Base-by-base conservation (phyloP, 495 filamentous ascomycete species). In the Recurvomyces mirabilis region DNA sequence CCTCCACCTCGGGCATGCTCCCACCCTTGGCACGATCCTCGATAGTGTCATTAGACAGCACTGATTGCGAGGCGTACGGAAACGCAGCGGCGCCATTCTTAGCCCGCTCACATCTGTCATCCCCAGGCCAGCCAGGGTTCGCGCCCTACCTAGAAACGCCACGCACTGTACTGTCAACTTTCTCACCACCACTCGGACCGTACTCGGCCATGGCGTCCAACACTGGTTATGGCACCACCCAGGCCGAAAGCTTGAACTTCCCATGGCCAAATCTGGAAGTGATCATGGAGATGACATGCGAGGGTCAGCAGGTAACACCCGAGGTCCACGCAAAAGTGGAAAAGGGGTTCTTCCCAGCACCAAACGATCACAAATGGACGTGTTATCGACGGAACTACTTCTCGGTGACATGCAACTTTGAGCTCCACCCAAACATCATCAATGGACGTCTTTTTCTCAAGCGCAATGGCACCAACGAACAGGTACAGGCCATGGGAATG, bases 361-460 rank as follows among this genome's bases (percentile, higher is more conserved):
- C 40, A 4, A 73, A 73, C 2, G 89, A 94, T 43, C 70, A 75
- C 12, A 84, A 91, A 47, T 96, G 89, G 89, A 96, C 89, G 0
- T 96, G 89, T 64, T 96, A 96, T 57, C 72, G 89, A 38, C 72
- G 89, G 29, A 96, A 96, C 62, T 96, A 96, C 62, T 93, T 96
- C 60, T 81, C 85, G 1, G 82, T 94, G 36, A 74, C 79, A 21
- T 94, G 87, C 62, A 83, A 78, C 0, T 94, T 82, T 63, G 73
- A 74, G 4, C 65, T 96, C 3, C 62, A 73, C 19, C 78, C 77
- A 47, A 51, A 68, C 63, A 17, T 64, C 57, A 57, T 18, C 24
- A 60, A 63, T 24, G 61, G 61, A 0, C 66, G 61, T 0, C 56
- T 76, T 9, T 74, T 63, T 50, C 57, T 81, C 18, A 60, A 54